Conservation (phyloP, 352 stramenopile genomes). For the Globisporangium orthogonon region DNA sequence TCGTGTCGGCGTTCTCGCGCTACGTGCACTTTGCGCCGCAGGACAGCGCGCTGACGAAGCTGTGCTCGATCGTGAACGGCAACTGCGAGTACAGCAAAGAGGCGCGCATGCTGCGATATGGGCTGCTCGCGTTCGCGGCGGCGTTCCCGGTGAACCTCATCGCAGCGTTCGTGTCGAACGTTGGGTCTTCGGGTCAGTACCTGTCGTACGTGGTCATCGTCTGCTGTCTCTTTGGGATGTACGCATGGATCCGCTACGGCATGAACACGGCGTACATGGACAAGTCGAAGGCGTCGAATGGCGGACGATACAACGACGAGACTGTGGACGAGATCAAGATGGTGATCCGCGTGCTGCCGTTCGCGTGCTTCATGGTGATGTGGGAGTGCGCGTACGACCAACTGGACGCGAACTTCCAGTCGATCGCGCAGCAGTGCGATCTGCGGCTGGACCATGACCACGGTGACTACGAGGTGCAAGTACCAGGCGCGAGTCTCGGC, state of each 20-base stretch:
- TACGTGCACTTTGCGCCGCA: constrained; percentile 78
- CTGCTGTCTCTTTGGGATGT: constrained; percentile 72
- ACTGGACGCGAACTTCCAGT: constrained; percentile 85
- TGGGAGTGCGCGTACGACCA: constrained; percentile 87
- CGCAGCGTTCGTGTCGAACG: constrained; percentile 61
- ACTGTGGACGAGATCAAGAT: constrained; percentile 84
- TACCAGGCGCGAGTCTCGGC: constrained; percentile 70
- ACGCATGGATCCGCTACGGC: constrained; percentile 77
- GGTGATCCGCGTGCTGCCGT: constrained; percentile 78
- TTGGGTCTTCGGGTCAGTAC: constrained; percentile 47
- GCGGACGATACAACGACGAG: constrained; percentile 73
- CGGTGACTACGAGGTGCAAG: constrained; percentile 35
- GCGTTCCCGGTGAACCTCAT: constrained; percentile 75
- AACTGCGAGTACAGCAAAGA: constrained; percentile 78
- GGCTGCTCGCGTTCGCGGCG: constrained; percentile 48
- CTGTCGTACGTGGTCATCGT: constrained; percentile 65
- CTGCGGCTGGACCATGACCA: constrained; percentile 40
- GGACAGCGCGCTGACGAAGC: constrained; percentile 65
- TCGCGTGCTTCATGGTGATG: constrained; percentile 88
- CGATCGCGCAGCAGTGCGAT: constrained; percentile 81
- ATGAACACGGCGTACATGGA: constrained; percentile 81
- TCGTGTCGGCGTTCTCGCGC: constrained; percentile 44
- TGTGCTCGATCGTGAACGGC: constrained; percentile 67
- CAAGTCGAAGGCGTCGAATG: constrained; percentile 80
- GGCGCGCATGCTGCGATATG: constrained; percentile 73